Conservation (phyloP, 169 alveolate species). For the Plasmodium sp. region DNA sequence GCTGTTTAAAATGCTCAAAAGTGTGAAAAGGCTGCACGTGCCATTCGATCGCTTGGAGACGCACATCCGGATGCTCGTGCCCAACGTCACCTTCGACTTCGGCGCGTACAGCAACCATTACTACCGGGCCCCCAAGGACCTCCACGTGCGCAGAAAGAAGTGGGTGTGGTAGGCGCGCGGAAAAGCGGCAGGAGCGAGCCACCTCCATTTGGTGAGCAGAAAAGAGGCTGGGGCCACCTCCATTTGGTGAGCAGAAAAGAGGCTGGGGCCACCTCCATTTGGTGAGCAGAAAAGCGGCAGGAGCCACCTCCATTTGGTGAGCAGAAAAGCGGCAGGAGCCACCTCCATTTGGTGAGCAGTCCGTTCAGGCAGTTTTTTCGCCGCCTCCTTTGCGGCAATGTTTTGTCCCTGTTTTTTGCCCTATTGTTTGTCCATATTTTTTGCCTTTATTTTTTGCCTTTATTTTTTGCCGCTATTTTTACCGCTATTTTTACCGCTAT, state of each 20-base stretch:
- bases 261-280: no score
- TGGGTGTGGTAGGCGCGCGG: conserved; percentile 47
- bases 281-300: no score
- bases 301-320: no score
- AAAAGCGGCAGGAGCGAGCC: no score
- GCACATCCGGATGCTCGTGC: conserved; percentile 42
- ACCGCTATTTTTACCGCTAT: no score
- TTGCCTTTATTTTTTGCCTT: background rate
- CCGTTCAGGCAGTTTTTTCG: background rate
- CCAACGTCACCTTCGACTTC: conserved; percentile 33
- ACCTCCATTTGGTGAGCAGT: background rate
- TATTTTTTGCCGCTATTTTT: background rate
- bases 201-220: background rate
- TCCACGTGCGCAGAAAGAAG: conserved; percentile 55
- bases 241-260: no score
- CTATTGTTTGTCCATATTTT: no score
- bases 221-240: no score
- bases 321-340: no score
- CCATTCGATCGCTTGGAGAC: conserved; percentile 21
- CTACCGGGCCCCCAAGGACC: conserved; percentile 29
- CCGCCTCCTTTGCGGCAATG: no score
- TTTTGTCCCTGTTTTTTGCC: background rate
- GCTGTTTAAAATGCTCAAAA: conserved; percentile 49
- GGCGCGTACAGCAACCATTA: conserved; percentile 20
- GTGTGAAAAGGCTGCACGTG: conserved; percentile 24